A percentile compares a stretch with the other conserved stretches of the same genome.
These are phyloP conservation scores for Clavariopsis aquatica DNA, from an alignment of 495 filamentous ascomycete species.

Conservation along the genomic window DNA sequence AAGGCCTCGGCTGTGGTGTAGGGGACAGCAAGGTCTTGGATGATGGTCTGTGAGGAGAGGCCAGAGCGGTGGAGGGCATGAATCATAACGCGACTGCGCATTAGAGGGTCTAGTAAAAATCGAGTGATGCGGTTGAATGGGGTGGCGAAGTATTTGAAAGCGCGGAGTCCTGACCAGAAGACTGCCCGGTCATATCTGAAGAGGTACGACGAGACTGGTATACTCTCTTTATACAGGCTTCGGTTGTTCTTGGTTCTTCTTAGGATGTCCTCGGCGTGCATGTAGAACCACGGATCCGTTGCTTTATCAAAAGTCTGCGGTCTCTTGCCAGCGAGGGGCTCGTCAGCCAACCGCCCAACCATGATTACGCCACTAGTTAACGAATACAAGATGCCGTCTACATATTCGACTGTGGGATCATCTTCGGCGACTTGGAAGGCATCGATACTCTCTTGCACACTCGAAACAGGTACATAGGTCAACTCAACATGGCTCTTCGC, in stretches of 20 bases:
- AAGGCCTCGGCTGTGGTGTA: conserved; percentile 50
- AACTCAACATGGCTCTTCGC: conserved; percentile 57
- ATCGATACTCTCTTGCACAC: conserved; percentile 34
- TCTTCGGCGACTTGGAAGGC: conserved; percentile 45
- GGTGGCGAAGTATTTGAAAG: conserved; percentile 56
- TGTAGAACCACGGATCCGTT: conserved; percentile 61
- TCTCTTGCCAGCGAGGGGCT: conserved; percentile 2
- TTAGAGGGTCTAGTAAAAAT: conserved; percentile 60
- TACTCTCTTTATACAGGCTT: conserved; percentile 46
- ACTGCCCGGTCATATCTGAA: conserved; percentile 66
- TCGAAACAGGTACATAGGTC: conserved; percentile 53
- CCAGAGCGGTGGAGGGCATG: conserved; percentile 58
- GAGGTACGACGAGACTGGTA: conserved; percentile 59
- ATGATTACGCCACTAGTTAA: conserved; percentile 54
- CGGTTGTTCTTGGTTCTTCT: background rate
- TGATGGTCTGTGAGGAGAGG: conserved; percentile 50
- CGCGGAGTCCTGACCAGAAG: conserved; percentile 59
- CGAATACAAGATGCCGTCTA: conserved; percentile 53
- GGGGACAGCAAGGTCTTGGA: conserved; percentile 62
- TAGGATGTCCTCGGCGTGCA: conserved; percentile 47
- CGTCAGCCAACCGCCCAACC: conserved; percentile 51
- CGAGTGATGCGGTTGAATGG: conserved; percentile 59
- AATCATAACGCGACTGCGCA: conserved; percentile 65
- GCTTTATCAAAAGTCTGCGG: conserved; percentile 35
- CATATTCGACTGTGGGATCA: conserved; percentile 42